These are phyloP conservation scores for Penicillium freii DNA, from an alignment of 2,329 filamentous ascomycete genomes.

Conservation along the genomic window DNA sequence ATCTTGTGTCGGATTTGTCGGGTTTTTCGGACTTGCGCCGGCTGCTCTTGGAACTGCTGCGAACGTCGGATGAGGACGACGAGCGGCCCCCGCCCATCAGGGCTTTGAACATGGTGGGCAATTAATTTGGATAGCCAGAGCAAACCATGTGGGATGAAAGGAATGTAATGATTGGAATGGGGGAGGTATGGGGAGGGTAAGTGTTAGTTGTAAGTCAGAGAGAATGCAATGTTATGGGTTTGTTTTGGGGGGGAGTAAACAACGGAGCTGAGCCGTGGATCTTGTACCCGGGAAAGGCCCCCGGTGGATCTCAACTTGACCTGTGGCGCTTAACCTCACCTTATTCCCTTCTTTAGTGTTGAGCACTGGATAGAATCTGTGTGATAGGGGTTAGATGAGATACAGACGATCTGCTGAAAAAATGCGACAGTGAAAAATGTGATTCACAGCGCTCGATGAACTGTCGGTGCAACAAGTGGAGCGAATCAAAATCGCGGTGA, in stretches of 20 bases:
- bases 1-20: constrained; percentile 32
- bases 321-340: background rate
- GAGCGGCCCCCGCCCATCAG: constrained; percentile 37
- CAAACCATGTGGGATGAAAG: constrained; percentile 30
- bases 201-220: constrained; percentile 4
- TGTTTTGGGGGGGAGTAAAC: constrained; percentile 23
- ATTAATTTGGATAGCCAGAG: constrained; percentile 27
- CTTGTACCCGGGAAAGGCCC: constrained; percentile 3
- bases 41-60: constrained; percentile 32
- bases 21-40: constrained; percentile 31
- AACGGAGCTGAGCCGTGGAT: constrained; percentile 14
- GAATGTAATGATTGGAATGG: constrained; percentile 13
- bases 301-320: background rate
- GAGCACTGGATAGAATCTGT: background rate
- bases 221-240: constrained; percentile 24
- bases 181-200: constrained; percentile 3
- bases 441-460: constrained; percentile 15
- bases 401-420: constrained; percentile 4
- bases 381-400: background rate
- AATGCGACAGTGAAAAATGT: constrained; percentile 4
- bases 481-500: constrained; percentile 31
- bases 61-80: constrained; percentile 33
- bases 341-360: background rate
- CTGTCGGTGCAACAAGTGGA: constrained; percentile 21
- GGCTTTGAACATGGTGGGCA: constrained; percentile 41